These are phyloP conservation scores for Aspergillus fumigatus DNA, from an alignment of 2,329 filamentous ascomycete genomes.

Conservation along the genomic window DNA sequence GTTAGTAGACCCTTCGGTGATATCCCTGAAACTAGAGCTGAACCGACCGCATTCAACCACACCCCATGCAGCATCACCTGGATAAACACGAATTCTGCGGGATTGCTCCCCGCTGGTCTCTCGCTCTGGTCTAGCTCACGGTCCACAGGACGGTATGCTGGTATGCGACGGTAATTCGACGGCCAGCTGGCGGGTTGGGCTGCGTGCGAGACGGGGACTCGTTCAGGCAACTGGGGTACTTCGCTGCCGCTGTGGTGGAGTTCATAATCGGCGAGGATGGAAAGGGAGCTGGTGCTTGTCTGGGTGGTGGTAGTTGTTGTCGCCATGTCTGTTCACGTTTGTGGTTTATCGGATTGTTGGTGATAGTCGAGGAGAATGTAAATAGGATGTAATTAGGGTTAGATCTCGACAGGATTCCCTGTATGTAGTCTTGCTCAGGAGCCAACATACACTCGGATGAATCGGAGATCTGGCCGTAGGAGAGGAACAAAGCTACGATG, in stretches of 20 bases:
- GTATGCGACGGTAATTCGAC: constrained; percentile 44
- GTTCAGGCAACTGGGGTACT: neutral
- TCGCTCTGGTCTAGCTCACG: constrained; percentile 38
- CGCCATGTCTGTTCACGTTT: constrained; percentile 18
- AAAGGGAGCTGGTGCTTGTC: constrained; percentile 11
- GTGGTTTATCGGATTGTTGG: too few relatives aligned
- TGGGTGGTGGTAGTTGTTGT: constrained; percentile 12
- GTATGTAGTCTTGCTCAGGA: too few relatives aligned
- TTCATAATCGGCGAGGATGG: constrained; percentile 25
- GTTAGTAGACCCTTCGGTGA: neutral
- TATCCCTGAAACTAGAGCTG: neutral
- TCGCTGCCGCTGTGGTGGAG: constrained; percentile 20
- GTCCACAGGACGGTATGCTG: constrained; percentile 45
- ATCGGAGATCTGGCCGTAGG: too few relatives aligned
- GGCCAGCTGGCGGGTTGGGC: constrained; percentile 44
- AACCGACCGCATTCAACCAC: constrained; percentile 36
- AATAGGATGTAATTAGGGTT: neutral
- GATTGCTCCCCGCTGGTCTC: constrained; percentile 43
- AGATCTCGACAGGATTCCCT: too few relatives aligned
- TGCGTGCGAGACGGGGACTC: neutral
- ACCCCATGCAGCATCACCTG: constrained; percentile 49
- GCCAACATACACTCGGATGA: too few relatives aligned
- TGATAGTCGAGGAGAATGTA: neutral
- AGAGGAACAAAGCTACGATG: too few relatives aligned
- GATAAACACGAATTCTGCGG: constrained; percentile 45